phyloP scores from a whole-genome alignment of 768 basidiomycete genomes.

The Naganishia vishniacii region DNA sequence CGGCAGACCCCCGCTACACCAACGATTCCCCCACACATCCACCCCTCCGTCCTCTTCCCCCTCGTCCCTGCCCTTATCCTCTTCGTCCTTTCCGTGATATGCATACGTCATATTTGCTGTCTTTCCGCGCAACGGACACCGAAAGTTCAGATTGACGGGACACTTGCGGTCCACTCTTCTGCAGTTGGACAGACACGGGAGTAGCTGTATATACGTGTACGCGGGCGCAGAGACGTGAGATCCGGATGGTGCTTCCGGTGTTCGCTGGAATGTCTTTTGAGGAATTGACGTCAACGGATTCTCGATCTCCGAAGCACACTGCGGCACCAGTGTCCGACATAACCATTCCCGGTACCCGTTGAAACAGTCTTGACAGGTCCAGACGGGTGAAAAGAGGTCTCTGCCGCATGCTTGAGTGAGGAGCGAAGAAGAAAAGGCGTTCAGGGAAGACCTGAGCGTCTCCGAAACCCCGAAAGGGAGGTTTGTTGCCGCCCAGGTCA shows the following conservation, averaged over 20 bases:
- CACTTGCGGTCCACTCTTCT: constrained; percentile 44
- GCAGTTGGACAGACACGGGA: constrained; percentile 46
- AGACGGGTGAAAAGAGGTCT: constrained; percentile 46
- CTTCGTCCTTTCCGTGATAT: constrained; percentile 37
- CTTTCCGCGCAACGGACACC: constrained; percentile 38
- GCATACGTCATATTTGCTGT: constrained; percentile 42
- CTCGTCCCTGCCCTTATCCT: constrained; percentile 30
- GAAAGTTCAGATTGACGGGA: constrained; percentile 46
- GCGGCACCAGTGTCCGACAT: constrained; percentile 41
- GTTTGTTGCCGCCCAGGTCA: constrained; percentile 15
- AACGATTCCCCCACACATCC: constrained; percentile 40
- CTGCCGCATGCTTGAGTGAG: constrained; percentile 44
- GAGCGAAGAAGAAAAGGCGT: constrained; percentile 44
- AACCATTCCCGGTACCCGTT: constrained; percentile 47
- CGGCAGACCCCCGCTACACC: constrained; percentile 39
- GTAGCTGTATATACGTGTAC: constrained; percentile 41
- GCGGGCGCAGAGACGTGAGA: constrained; percentile 12
- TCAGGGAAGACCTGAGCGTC: constrained; percentile 35
- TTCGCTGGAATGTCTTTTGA: constrained; percentile 29
- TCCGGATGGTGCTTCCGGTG: constrained; percentile 25
- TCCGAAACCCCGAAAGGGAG: constrained; percentile 32
- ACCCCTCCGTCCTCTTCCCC: constrained; percentile 29
- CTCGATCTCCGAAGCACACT: constrained; percentile 28
- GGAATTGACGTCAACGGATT: background rate
- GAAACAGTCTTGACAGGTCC: constrained; percentile 45